phyloP scores from a whole-genome alignment of 352 stramenopile species.

The Thalassiosira hispida region DNA sequence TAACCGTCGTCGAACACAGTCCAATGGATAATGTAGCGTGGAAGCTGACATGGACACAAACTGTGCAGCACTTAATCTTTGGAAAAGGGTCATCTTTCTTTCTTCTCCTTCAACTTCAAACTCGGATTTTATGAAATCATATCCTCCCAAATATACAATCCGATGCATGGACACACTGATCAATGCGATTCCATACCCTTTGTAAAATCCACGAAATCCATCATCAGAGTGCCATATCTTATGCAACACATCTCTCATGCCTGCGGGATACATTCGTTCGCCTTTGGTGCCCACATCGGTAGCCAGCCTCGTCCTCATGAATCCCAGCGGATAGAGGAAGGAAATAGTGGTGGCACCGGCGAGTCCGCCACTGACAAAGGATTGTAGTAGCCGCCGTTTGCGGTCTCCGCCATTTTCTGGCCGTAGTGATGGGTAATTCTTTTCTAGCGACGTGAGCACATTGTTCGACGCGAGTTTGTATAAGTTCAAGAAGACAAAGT shows the following conservation, averaged over 20 bases:
- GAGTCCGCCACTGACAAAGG: slow-evolving; percentile 28
- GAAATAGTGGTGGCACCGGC: slow-evolving; percentile 24
- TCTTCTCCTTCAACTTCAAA: not conserved
- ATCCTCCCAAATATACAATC: slow-evolving; percentile 31
- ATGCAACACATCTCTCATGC: slow-evolving; percentile 19
- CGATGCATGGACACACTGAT: slow-evolving; percentile 28
- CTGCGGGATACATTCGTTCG: not conserved
- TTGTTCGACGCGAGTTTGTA: slow-evolving; percentile 17
- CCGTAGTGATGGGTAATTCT: not conserved
- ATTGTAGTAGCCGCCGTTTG: slow-evolving; percentile 19
- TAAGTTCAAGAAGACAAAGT: slow-evolving; percentile 32
- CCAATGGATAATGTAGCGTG: slow-evolving; percentile 34
- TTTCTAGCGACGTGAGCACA: slow-evolving; percentile 1
- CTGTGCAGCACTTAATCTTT: slow-evolving; percentile 23
- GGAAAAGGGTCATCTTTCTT: slow-evolving; percentile 1
- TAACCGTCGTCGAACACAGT: slow-evolving; percentile 28
- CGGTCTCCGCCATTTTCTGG: slow-evolving; percentile 6
- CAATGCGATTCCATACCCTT: slow-evolving; percentile 36
- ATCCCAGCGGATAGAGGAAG: slow-evolving; percentile 33
- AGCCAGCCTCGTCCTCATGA: slow-evolving; percentile 28
- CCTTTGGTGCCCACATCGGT: slow-evolving; percentile 22
- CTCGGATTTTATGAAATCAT: slow-evolving; percentile 28
- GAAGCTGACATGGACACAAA: slow-evolving; percentile 27
- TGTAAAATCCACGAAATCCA: slow-evolving; percentile 38
- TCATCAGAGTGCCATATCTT: slow-evolving; percentile 17